Percentiles rank a stretch among this genome's conserved stretches.
Evolutionary conservation across 2,329 filamentous ascomycete genomes (phyloP).

Genomic region (Venturiaceae sp.): DNA sequence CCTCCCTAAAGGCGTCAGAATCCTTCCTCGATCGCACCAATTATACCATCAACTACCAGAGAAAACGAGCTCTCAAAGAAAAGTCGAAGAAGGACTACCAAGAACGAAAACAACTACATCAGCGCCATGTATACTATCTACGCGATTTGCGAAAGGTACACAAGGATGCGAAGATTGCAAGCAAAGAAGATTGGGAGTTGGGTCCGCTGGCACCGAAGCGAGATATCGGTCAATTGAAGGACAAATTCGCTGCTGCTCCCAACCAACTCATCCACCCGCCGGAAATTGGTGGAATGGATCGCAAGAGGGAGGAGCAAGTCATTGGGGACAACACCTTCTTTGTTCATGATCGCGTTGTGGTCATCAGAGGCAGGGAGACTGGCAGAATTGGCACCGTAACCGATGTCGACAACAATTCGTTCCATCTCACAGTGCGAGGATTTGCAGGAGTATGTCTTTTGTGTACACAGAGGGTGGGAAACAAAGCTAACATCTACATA

Average conservation of each 20-base stretch:
- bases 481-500: slow-evolving; percentile 10
- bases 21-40: neutral
- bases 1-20: neutral
- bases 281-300: neutral
- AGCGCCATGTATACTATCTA: neutral
- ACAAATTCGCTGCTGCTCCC: slow-evolving; percentile 45
- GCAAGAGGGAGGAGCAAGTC: slow-evolving; percentile 12
- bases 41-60: neutral
- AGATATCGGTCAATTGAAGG: slow-evolving; percentile 51
- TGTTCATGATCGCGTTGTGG: slow-evolving; percentile 68
- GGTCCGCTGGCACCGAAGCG: slow-evolving; percentile 70
- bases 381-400: slow-evolving; percentile 73
- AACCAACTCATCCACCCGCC: neutral
- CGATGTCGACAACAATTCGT: slow-evolving; percentile 34
- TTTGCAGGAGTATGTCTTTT: slow-evolving; percentile 24
- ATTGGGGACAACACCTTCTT: slow-evolving; percentile 14
- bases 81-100: neutral
- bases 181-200: slow-evolving; percentile 67
- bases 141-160: slow-evolving; percentile 29
- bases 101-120: neutral
- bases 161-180: slow-evolving; percentile 42
- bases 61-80: neutral
- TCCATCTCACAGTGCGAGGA: slow-evolving; percentile 24
- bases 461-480: neutral
- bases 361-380: slow-evolving; percentile 68